These are phyloP conservation scores for Acanthamoeba lenticulata DNA, from an alignment of 208 protist genomes.

Conservation along the genomic window DNA sequence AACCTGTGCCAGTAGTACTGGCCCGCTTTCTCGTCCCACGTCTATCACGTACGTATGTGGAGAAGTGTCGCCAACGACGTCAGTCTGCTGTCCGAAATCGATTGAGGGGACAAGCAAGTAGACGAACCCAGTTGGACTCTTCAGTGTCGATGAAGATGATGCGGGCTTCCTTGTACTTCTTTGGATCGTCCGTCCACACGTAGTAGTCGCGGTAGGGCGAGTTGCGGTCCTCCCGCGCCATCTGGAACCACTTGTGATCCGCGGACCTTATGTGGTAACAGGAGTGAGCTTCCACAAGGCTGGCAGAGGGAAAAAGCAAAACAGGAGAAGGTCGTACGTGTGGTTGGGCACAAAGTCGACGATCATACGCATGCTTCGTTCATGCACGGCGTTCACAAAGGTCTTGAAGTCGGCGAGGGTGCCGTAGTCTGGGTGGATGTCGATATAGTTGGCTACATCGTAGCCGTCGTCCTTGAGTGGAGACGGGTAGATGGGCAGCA, in stretches of 20 bases:
- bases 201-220: slow-evolving; percentile 82
- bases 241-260: slow-evolving; percentile 85
- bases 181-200: slow-evolving; percentile 79
- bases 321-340: not conserved
- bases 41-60: slow-evolving; percentile 41
- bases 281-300: not conserved
- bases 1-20: slow-evolving; percentile 87
- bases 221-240: slow-evolving; percentile 70
- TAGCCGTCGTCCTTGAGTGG: slow-evolving; percentile 86
- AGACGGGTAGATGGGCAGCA: slow-evolving; percentile 83
- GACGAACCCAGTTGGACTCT: slow-evolving; percentile 78
- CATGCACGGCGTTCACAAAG: slow-evolving; percentile 67
- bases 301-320: not conserved
- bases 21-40: slow-evolving; percentile 77
- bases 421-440: slow-evolving; percentile 84
- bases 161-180: slow-evolving; percentile 78
- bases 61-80: not conserved
- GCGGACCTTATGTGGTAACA: slow-evolving; percentile 44
- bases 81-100: not conserved
- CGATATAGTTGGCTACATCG: slow-evolving; percentile 84
- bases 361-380: slow-evolving; percentile 80
- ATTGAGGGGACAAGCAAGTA: not conserved
- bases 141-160: slow-evolving; percentile 84
- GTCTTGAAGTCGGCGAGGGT: slow-evolving; percentile 82
- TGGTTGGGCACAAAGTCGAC: slow-evolving; percentile 86